These are phyloP conservation scores for Diaporthe citri DNA, from an alignment of 2,329 filamentous ascomycete genomes.

Conservation along the genomic window DNA sequence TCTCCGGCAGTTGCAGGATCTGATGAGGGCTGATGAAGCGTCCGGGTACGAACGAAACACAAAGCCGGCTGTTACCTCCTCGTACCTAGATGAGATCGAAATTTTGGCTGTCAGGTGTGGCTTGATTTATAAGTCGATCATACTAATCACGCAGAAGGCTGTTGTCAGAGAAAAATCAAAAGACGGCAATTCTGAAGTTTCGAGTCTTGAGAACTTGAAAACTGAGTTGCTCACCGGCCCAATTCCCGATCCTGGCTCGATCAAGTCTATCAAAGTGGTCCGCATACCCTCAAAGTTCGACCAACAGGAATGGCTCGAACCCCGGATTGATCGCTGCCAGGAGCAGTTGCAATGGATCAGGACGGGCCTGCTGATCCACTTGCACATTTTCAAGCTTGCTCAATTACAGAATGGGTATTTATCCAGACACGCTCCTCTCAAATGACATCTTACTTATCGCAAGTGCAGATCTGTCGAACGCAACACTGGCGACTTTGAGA, in stretches of 20 bases:
- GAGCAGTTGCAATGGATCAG: conserved; percentile 30
- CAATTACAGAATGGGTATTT: conserved; percentile 6
- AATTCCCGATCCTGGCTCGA: conserved; percentile 23
- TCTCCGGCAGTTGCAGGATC: conserved; percentile 23
- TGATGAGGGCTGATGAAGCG: background rate
- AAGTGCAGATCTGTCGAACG: background rate
- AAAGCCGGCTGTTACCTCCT: background rate
- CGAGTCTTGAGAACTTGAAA: background rate
- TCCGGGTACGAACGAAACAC: background rate
- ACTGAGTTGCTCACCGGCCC: conserved; percentile 27
- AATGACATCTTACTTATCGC: background rate
- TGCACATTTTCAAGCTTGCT: conserved; percentile 31
- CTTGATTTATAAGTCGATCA: conserved; percentile 30
- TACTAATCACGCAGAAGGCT: conserved; percentile 25
- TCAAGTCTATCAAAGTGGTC: conserved; percentile 18
- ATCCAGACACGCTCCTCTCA: no score
- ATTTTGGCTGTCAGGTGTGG: conserved; percentile 30
- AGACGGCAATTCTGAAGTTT: background rate
- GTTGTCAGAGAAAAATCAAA: background rate
- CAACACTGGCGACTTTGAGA: conserved; percentile 26
- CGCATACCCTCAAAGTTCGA: background rate
- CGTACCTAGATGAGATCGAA: conserved; percentile 15
- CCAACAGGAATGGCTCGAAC: background rate
- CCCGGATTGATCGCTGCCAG: background rate
- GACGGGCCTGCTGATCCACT: conserved; percentile 14